Base-by-base conservation (phyloP, 2,329 filamentous ascomycete genomes). In the Arthrobotrys megalospora region DNA sequence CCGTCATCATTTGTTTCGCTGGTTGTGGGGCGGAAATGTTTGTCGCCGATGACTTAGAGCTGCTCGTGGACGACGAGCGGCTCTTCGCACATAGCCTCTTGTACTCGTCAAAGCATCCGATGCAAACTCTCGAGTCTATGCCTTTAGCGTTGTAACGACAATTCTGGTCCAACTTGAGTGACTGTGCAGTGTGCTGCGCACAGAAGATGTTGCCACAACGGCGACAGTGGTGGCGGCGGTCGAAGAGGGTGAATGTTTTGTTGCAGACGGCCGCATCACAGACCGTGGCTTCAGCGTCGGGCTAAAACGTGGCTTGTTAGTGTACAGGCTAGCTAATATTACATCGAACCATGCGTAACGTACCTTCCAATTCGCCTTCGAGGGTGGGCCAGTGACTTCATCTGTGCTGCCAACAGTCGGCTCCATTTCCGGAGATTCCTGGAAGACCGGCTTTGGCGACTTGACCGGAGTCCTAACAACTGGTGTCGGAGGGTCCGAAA, bases 181-280 rank as follows among this genome's bases (percentile, higher is more conserved):
- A 82, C 12, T 81, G 78, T 12, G 70, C 53, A 16, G 81, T 80
- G 65, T 82, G 81, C 47, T 81, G 77, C 2, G 80, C 79, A 58
- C 81, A 82, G 63, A 82, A 82, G 32, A 82, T 80, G 43, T 81
- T 80, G 36, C 81, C 81, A 72, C 81, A 82, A 41, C 81, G 73
- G 34, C 81, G 80, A 63, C 81, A 82, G 45, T 82, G 81, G 73
- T 82, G 81, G 47, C 81, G 80, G 16, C 81, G 79, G 38, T 81
- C 79, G 48, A 81, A 81, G 6, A 82, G 80, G 3, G 80, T 72
- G 48, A 82, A 82, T 10, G 64, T 79, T 62, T 81, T 82, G 24
- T 79, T 80, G 73, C 81, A 82, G 38, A 80, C 45, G 1, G 81
- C 80, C 19, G 80, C 73, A 55, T 82, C 81, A 21, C 81, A 82